Conservation (phyloP, 306 rosid species). For the Prunus mongolica region DNA sequence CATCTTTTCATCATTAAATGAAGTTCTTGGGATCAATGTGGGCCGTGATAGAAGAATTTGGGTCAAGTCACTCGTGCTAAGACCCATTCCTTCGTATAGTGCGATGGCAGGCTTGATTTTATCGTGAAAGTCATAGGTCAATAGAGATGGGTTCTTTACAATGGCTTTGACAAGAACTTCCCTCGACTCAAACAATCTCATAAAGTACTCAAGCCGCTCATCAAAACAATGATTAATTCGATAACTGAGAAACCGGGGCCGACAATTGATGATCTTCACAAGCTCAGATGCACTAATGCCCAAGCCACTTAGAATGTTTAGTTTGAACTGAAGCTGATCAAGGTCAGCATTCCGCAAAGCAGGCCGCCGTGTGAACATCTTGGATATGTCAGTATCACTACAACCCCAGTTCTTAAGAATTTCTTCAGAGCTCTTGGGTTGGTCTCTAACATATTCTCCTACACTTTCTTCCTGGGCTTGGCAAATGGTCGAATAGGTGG, state of each 20-base stretch:
- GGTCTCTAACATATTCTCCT: slow-evolving; percentile 13
- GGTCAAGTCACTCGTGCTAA: slow-evolving; percentile 49
- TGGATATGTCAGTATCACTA: slow-evolving; percentile 40
- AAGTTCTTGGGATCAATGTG: slow-evolving; percentile 53
- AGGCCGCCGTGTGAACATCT: slow-evolving; percentile 41
- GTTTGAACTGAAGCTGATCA: slow-evolving; percentile 40
- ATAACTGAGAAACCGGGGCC: slow-evolving; percentile 53
- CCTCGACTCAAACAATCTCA: slow-evolving; percentile 57
- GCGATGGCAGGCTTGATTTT: slow-evolving; percentile 38
- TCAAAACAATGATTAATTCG: slow-evolving; percentile 37
- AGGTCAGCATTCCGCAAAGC: slow-evolving; percentile 40
- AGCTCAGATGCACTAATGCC: slow-evolving; percentile 58
- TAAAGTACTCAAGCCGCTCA: slow-evolving; percentile 49
- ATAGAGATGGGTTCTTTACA: slow-evolving; percentile 63
- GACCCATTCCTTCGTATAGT: slow-evolving; percentile 56
- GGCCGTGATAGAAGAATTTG: slow-evolving; percentile 55
- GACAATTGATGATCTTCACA: slow-evolving; percentile 54
- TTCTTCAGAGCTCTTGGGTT: slow-evolving; percentile 29
- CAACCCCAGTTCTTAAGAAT: slow-evolving; percentile 72
- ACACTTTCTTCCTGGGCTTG: slow-evolving; percentile 21
- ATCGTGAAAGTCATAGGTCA: slow-evolving; percentile 36
- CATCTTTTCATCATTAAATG: slow-evolving; percentile 62
- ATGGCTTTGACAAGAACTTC: slow-evolving; percentile 58
- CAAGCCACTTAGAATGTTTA: slow-evolving; percentile 41
- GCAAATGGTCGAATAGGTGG: slow-evolving; percentile 59